phyloP scores from a whole-genome alignment of 768 basidiomycete genomes.

The Gyrodon lividus region DNA sequence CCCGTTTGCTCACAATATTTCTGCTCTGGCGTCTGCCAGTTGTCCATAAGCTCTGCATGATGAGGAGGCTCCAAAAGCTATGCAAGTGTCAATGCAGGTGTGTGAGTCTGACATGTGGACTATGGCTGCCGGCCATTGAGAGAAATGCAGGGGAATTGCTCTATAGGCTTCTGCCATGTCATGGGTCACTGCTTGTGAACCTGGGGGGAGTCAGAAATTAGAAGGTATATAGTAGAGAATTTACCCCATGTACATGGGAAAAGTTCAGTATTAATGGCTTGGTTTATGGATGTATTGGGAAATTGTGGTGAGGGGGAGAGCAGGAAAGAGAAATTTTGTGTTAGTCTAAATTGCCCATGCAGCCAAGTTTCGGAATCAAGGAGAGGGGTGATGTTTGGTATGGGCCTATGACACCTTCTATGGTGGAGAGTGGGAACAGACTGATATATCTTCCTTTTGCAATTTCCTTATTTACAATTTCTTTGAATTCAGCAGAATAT shows the following conservation, averaged over 20 bases:
- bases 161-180: slow-evolving; percentile 37
- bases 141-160: background rate
- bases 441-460: slow-evolving; percentile 13
- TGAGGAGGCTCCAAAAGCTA: no score
- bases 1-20: no score
- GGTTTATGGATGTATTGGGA: slow-evolving; percentile 31
- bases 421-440: background rate
- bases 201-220: background rate
- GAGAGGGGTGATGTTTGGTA: slow-evolving; percentile 13
- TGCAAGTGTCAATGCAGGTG: no score
- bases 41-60: no score
- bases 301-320: background rate
- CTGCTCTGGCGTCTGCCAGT: no score
- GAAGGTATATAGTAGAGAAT: slow-evolving; percentile 19
- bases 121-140: slow-evolving; percentile 33
- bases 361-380: slow-evolving; percentile 37
- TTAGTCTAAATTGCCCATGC: slow-evolving; percentile 31
- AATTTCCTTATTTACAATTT: background rate
- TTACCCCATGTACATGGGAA: slow-evolving; percentile 47
- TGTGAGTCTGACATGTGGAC: no score
- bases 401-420: slow-evolving; percentile 1
- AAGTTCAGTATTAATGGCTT: slow-evolving; percentile 28
- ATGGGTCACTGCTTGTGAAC: slow-evolving; percentile 23
- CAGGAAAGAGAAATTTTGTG: slow-evolving; percentile 41
- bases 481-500: no score